These are phyloP conservation scores for Skeletonema grethae DNA, from an alignment of 108 stramenopile species.

Conservation along the genomic window DNA sequence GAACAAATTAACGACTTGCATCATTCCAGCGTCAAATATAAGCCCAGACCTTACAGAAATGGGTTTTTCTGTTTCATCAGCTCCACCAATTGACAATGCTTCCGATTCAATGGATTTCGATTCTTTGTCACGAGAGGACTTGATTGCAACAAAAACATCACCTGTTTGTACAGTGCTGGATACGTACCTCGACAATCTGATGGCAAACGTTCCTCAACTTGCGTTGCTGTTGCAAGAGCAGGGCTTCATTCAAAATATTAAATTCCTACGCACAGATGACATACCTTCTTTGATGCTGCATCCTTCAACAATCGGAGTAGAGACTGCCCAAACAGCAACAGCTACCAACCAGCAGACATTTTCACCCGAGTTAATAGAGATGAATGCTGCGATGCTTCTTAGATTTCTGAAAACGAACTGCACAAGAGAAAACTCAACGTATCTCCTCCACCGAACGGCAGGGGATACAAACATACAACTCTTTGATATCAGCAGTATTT, in stretches of 20 bases:
- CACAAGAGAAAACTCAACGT: conserved; percentile 77
- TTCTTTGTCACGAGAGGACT: conserved; percentile 8
- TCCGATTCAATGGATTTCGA: conserved; percentile 31
- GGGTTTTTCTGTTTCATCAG: conserved; percentile 29
- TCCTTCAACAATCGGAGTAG: conserved; percentile 61
- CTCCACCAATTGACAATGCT: conserved; percentile 7
- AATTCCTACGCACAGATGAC: conserved; percentile 70
- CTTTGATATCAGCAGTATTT: conserved; percentile 79
- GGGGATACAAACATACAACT: conserved; percentile 79
- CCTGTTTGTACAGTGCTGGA: conserved; percentile 76
- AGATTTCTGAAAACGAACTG: conserved; percentile 85
- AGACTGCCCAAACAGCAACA: conserved; percentile 13
- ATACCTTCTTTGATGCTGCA: conserved; percentile 77
- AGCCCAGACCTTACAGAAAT: conserved; percentile 26
- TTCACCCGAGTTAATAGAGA: conserved; percentile 83
- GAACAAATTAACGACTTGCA: conserved; percentile 61
- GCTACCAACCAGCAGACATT: conserved; percentile 49
- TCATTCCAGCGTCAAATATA: conserved; percentile 57
- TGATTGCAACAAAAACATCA: conserved; percentile 15
- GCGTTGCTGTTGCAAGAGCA: conserved; percentile 81
- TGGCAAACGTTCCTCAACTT: conserved; percentile 88
- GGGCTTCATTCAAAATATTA: conserved; percentile 82
- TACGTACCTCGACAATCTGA: conserved; percentile 85
- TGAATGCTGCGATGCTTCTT: conserved; percentile 82
- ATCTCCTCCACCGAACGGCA: conserved; percentile 64